phyloP scores from a whole-genome alignment of 306 rosid genomes.

The Gastrolobium villosum region DNA sequence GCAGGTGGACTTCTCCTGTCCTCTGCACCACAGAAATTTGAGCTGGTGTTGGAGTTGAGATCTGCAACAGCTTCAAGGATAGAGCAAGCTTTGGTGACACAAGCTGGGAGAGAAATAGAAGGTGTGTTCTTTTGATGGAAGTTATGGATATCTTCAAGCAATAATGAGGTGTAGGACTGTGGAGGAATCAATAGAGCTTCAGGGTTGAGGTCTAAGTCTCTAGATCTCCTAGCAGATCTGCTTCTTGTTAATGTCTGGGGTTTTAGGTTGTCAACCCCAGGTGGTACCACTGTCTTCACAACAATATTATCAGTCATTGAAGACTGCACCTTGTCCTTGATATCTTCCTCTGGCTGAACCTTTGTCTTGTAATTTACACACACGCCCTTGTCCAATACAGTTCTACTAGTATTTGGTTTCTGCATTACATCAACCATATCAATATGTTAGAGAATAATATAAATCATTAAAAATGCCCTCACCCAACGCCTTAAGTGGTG shows the following conservation, averaged over 20 bases:
- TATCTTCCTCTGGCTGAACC: conserved; percentile 55
- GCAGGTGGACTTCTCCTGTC: conserved; percentile 52
- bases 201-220: conserved; percentile 78
- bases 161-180: conserved; percentile 76
- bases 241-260: conserved; percentile 73
- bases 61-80: conserved; percentile 97
- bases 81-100: conserved; percentile 92
- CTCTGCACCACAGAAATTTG: conserved; percentile 55
- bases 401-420: conserved; percentile 62
- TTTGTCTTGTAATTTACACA: conserved; percentile 47
- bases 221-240: conserved; percentile 79
- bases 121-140: conserved; percentile 85
- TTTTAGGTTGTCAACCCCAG: conserved; percentile 55
- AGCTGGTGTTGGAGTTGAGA: conserved; percentile 73
- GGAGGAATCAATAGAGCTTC: conserved; percentile 62
- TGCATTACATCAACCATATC: conserved; percentile 51
- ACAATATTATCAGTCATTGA: conserved; percentile 44
- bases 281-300: conserved; percentile 51
- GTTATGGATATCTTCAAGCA: conserved; percentile 90
- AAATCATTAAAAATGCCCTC: too few species aligned
- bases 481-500: too few species aligned
- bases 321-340: conserved; percentile 37
- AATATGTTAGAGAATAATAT: too few species aligned
- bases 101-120: conserved; percentile 76
- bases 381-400: conserved; percentile 52